phyloP scores from a whole-genome alignment of 2,329 filamentous ascomycete species.

The Thelonectria olida region DNA sequence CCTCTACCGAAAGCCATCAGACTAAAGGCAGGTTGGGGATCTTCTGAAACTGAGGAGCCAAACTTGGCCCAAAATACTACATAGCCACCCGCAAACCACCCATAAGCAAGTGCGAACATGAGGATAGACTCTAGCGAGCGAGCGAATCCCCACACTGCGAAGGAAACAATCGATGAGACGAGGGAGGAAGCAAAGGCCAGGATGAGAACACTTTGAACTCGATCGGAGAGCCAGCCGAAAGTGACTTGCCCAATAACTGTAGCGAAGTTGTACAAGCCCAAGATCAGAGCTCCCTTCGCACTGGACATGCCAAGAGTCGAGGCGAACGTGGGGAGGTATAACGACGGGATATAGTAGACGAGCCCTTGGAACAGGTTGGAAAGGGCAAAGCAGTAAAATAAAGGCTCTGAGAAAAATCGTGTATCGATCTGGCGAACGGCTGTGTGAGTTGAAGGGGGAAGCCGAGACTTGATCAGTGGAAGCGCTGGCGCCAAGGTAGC shows the following conservation, averaged over 20 bases:
- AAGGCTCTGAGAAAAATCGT: constrained; percentile 34
- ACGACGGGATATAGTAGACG: constrained; percentile 64
- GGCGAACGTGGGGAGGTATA: constrained; percentile 63
- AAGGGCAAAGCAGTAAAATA: constrained; percentile 50
- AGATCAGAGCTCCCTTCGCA: constrained; percentile 55
- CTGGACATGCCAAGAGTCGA: constrained; percentile 50
- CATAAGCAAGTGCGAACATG: constrained; percentile 63
- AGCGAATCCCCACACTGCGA: constrained; percentile 65
- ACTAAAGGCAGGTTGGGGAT: constrained; percentile 38
- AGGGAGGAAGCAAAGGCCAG: constrained; percentile 54
- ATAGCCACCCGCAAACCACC: constrained; percentile 62
- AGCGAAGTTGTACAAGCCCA: constrained; percentile 58
- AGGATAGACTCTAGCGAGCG: constrained; percentile 54
- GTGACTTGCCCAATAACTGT: constrained; percentile 55
- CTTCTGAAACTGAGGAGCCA: constrained; percentile 38
- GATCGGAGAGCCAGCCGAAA: constrained; percentile 58
- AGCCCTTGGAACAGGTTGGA: constrained; percentile 62
- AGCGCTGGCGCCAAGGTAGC: constrained; percentile 52
- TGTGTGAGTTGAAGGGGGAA: constrained; percentile 48
- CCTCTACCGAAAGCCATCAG: constrained; percentile 44
- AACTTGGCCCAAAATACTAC: constrained; percentile 40
- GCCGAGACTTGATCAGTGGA: constrained; percentile 50
- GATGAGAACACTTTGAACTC: constrained; percentile 53
- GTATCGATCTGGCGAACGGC: constrained; percentile 36
- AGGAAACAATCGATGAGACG: constrained; percentile 57